Evolutionary conservation across 164 flowering plant species (phyloP), one percentile per base, ranked within the genome.

Genomic region (Sextonia rubra): DNA sequence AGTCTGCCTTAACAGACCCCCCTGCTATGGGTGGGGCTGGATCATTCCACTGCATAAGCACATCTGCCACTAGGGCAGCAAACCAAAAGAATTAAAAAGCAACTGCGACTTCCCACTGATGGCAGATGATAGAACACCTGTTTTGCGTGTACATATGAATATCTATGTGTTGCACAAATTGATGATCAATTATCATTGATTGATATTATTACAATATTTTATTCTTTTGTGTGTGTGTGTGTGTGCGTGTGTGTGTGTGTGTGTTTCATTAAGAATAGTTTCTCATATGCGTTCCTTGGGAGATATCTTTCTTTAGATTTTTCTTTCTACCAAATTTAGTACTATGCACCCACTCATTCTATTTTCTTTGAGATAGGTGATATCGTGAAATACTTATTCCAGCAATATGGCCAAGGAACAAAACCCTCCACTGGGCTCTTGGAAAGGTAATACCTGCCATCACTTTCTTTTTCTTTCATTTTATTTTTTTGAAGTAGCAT

Each of bases 331-430:
- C n/a, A 52, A 52, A 52, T 52, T 52, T 20, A 12, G 12, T 52
- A 24, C 64, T 61, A 22, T 2, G 64, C 24, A 52, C n/a, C 58
- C 44, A 37, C 12, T 64, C 37, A 64, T 8, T 48, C 64, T 71
- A n/a, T 64, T 18, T 44, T 44, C 65, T 73, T 47, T 29, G 24
- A 47, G 22, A 12, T 60, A 90, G 93, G 91, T 79, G 90, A 91
- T 47, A 89, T 89, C 74, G 93, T 91, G 61, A 91, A 85, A 65
- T 91, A 91, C 76, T 81, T 91, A 30, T 89, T 85, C 81, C 63
- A 84, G 61, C 85, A 86, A 73, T 91, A 91, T 80, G 93, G 93
- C 27, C 71, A 80, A 60, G 88, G 90, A 49, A 85, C 80, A 76
- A 75, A 73, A 74, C 96, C 91, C 17, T 85, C 93, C 23, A 3